Evolutionary conservation across 768 basidiomycete genomes (phyloP), one percentile per base, ranked within the genome.

Genomic region (Tulasnella sp.): DNA sequence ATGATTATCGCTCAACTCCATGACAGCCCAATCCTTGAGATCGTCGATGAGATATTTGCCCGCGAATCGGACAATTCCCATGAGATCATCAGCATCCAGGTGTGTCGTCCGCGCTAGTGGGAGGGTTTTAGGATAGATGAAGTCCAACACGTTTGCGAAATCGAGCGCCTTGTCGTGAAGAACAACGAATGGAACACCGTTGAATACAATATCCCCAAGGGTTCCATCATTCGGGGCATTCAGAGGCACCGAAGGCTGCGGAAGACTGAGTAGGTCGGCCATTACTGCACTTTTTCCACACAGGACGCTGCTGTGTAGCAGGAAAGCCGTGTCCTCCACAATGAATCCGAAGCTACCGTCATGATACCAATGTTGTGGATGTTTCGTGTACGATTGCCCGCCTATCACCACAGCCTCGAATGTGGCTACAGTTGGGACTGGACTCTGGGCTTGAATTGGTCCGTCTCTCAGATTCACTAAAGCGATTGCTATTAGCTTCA

Each of bases 331-430:
- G 37, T 72, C 44, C 20, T 75, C 74, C 6, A 75, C 46, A n/a
- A 75, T 23, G 74, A 75, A 75, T 4, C 39, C 46, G 18, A 75
- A 32, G 23, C 46, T 75, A 7, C 74, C 74, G 32, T 75, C 74
- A 18, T 75, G 9, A 23, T 51, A 75, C 39, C 46, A 75, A 32
- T 75, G 74, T 13, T 32, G 39, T 35, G 20, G 44, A 18, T 75
- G 74, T 5, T 67, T 67, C 61, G 61, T 32, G 13, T 67, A 67
- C 29, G 26, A 67, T 3, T 67, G 61, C 11, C 61, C 61, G 16
- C 15, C 29, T 26, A 67, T 26, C 1, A 35, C 5, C 61, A 67
- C 61, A 26, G 26, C 11, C 29, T 67, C 61, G 26, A 16, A 29
- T 5, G 26, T 5, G 4, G 9, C 29, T 2, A 18, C 26, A 35